Percentiles rank a stretch among this genome's conserved stretches.
phyloP scores from a whole-genome alignment of 2,329 filamentous ascomycete species.

The Septoria petroselini region DNA sequence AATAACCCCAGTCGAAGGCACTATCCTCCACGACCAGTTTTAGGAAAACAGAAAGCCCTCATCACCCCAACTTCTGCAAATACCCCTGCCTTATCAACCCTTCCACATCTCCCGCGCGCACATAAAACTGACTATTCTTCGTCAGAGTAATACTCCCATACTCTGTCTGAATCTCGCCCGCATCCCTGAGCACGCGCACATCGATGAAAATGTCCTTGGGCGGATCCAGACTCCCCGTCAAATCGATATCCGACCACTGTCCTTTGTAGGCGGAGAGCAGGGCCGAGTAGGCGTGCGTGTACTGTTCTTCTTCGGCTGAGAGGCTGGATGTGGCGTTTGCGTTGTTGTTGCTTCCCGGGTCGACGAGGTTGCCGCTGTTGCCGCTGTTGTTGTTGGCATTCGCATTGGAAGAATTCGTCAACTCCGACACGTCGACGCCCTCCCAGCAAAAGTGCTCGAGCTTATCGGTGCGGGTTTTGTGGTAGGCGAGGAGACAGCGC shows the following conservation, averaged over 20 bases:
- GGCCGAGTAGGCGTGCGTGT: conserved; percentile 86
- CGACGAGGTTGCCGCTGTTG: background rate
- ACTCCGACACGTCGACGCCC: conserved; percentile 77
- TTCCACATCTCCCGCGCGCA: conserved; percentile 93
- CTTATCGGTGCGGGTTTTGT: conserved; percentile 84
- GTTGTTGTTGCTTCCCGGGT: background rate
- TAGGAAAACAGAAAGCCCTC: too few species aligned
- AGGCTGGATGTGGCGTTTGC: conserved; percentile 44
- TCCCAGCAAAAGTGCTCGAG: conserved; percentile 92
- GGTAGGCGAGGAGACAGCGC: conserved; percentile 89
- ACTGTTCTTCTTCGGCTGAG: conserved; percentile 95
- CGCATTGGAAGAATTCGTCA: conserved; percentile 40
- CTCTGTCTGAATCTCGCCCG: conserved; percentile 97
- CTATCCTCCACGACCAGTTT: too few species aligned
- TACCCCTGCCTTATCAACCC: conserved; percentile 91
- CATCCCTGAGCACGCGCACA: conserved; percentile 91
- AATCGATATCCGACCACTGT: conserved; percentile 95
- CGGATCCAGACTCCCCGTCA: conserved; percentile 89
- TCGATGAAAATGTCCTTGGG: conserved; percentile 97
- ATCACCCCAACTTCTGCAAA: conserved; percentile 63
- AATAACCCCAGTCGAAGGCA: too few species aligned
- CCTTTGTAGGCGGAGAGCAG: conserved; percentile 95
- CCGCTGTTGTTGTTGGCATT: conserved; percentile 12
- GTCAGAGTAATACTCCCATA: conserved; percentile 97
- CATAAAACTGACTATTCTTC: conserved; percentile 98